Evolutionary conservation across 2,329 filamentous ascomycete genomes (phyloP), one percentile per base, ranked within the genome.

Genomic region (Ploettnerulaceae sp.): DNA sequence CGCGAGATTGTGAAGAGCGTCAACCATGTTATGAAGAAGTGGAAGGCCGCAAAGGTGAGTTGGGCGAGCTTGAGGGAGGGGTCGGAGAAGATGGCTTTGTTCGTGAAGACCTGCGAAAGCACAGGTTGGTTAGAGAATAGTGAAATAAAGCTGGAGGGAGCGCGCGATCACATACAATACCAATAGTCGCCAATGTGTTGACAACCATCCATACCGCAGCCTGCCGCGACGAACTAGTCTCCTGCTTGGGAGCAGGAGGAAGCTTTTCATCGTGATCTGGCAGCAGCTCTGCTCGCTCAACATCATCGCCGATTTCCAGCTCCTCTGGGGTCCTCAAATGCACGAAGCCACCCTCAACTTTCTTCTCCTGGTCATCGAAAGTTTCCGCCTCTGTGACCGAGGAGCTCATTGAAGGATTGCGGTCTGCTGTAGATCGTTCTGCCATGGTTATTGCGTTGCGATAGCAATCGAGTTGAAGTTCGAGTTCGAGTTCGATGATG

Each of bases 1-100:
- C 74, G 71, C 17, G 81, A 83, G 49, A 84, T 70, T 33, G 74
- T 64, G 61, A 71, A 81, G n/a, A 86, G 72, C 7, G 81, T 82
- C 3, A 77, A 58, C 65, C 74, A 82, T 20, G 82, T 86, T 60
- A 84, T 69, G 59, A 77, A 69, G 67, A 86, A 86, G 66, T 86
- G 82, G 65, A 84, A 84, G 44, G 77, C 71, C 38, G 81, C 81
- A 58, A 86, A 86, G 26, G 76, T 75, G 40, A 84, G 73, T 64
- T 85, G 81, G 49, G 72, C 75, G 22, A 79, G 70, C 59, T 78
- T 79, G 59, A 82, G 71, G 11, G 72, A 74, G 12, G 75, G 74
- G 51, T 82, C 76, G 18, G 75, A 76, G 67, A 85, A 85, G 63
- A 86, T 82, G 52, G 74, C 75, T 65, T 85, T 85, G 68, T 85